Conservation (phyloP, 148 eudicot species). For the Vaccinium myrtillus region DNA sequence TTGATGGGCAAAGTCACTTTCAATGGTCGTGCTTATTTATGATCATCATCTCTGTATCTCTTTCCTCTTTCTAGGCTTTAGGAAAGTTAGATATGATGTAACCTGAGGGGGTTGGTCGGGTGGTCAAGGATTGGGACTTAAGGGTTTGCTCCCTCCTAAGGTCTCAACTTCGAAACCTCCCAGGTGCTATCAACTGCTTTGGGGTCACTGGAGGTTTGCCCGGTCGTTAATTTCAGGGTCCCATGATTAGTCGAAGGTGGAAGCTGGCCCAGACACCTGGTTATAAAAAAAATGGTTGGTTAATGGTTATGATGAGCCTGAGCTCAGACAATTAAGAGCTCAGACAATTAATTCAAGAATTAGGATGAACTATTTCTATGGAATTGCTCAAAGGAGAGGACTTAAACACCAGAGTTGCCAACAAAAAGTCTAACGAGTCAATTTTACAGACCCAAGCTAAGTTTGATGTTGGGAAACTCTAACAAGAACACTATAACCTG, state of each 20-base stretch:
- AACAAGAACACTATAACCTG: neutral
- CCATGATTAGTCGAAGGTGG: too few species aligned
- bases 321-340: conserved; percentile 1
- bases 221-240: too few species aligned
- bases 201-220: too few species aligned
- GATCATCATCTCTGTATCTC: neutral
- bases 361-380: neutral
- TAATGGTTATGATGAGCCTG: neutral
- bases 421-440: neutral
- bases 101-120: too few species aligned
- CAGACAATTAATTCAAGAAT: neutral
- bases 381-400: neutral
- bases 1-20: neutral
- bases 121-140: too few species aligned
- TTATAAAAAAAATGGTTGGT: neutral
- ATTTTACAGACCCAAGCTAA: neutral
- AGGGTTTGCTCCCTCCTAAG: too few species aligned
- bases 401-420: too few species aligned
- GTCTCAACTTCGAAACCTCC: too few species aligned
- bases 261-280: too few species aligned
- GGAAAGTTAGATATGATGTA: neutral
- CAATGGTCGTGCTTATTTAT: neutral
- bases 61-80: neutral
- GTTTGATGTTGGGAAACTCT: neutral
- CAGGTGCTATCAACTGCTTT: too few species aligned